Percentiles rank a stretch among this genome's conserved stretches.
These are phyloP conservation scores for Saccharomycopsis fibuligera DNA, from an alignment of 805 yeast genomes.

Conservation along the genomic window DNA sequence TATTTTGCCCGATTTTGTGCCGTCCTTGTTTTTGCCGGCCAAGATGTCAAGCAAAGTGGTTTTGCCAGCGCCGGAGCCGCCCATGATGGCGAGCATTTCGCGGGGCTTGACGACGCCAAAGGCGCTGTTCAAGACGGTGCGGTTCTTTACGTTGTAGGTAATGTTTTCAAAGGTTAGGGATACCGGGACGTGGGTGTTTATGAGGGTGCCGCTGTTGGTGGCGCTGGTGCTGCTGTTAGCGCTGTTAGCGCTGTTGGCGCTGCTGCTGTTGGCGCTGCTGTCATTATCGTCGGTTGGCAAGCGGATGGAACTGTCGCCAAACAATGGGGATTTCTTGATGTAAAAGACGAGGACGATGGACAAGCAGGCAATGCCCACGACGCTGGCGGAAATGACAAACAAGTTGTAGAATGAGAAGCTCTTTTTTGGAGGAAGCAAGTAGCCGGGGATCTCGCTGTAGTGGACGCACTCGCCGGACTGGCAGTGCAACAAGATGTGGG, in stretches of 20 bases:
- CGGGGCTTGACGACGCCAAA: conserved; percentile 82
- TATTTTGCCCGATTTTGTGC: conserved; percentile 59
- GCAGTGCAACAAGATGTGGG: conserved; percentile 75
- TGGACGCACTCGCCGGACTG: conserved; percentile 88
- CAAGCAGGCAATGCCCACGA: conserved; percentile 31
- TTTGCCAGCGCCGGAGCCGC: conserved; percentile 98
- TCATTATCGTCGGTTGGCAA: conserved; percentile 23
- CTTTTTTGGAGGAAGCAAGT: conserved; percentile 51
- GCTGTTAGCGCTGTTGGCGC: conserved; percentile 19
- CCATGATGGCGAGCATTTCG: conserved; percentile 92
- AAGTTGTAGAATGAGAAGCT: conserved; percentile 41
- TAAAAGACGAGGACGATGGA: conserved; percentile 40
- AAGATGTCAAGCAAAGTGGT: conserved; percentile 88
- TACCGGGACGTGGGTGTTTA: conserved; percentile 56
- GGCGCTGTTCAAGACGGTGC: conserved; percentile 51
- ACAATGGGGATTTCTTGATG: conserved; percentile 57
- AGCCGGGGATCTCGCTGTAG: conserved; percentile 89
- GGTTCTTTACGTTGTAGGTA: conserved; percentile 49
- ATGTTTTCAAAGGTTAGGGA: conserved; percentile 71
- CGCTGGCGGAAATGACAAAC: conserved; percentile 38
- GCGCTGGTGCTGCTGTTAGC: conserved; percentile 29
- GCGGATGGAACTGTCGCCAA: conserved; percentile 28
- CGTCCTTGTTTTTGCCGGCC: conserved; percentile 83
- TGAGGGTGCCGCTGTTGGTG: conserved; percentile 41
- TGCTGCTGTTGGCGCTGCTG: background rate